phyloP scores from a whole-genome alignment of 1,284 basidiomycete genomes.

The Stygiomarasmius scandens region DNA sequence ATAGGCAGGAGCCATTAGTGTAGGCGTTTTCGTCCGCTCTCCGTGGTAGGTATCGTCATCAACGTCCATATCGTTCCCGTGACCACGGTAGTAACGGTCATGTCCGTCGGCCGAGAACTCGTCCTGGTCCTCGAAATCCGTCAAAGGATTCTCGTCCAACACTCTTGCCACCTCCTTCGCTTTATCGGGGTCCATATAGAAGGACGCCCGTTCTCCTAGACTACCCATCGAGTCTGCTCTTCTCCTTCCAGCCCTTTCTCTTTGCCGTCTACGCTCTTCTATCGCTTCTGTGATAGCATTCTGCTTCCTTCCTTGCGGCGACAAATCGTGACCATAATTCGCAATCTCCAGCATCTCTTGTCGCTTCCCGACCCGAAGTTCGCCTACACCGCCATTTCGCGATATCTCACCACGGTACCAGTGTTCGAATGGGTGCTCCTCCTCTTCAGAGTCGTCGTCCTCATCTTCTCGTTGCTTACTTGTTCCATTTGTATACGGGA shows the following conservation, averaged over 20 bases:
- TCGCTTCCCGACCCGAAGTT: conserved; percentile 67
- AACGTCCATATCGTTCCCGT: conserved; percentile 26
- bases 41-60: conserved; percentile 29
- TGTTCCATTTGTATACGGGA: no score
- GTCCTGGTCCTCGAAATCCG: conserved; percentile 66
- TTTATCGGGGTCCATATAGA: conserved; percentile 67
- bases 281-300: conserved; percentile 26
- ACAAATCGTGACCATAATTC: conserved; percentile 67
- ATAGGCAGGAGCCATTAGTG: background rate
- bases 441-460: conserved; percentile 28
- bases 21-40: conserved; percentile 30
- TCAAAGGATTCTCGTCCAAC: conserved; percentile 69
- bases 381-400: conserved; percentile 79
- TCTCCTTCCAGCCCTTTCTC: no score
- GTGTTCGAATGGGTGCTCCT: conserved; percentile 78
- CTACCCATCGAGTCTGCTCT: conserved; percentile 48
- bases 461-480: no score
- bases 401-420: conserved; percentile 83
- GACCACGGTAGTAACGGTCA: conserved; percentile 17
- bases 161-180: conserved; percentile 50
- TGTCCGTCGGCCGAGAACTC: no score
- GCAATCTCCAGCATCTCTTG: conserved; percentile 83
- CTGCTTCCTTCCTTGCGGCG: conserved; percentile 18
- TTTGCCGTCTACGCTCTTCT: conserved; percentile 19
- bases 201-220: conserved; percentile 54